A percentile compares a stretch with the other conserved stretches of the same genome.
Evolutionary conservation across 1,284 basidiomycete species (phyloP).

Genomic region (Pyrrhoderma lamaoense): DNA sequence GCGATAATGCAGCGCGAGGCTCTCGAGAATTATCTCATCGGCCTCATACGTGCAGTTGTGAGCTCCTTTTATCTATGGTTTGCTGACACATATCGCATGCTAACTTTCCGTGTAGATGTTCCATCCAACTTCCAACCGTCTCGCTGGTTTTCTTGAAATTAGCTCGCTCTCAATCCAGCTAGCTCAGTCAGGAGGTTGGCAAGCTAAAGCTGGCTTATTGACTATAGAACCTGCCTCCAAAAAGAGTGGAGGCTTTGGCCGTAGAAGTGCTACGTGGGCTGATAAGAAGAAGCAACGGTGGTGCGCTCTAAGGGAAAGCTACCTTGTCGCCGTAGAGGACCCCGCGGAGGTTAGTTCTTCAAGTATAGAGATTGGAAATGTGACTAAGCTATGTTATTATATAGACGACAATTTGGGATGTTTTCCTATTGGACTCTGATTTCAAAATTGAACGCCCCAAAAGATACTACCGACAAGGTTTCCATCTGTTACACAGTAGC

Average conservation of each 20-base stretch:
- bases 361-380: conserved; percentile 19
- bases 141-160: conserved; percentile 93
- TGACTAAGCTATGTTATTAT: not conserved
- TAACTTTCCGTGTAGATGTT: conserved; percentile 74
- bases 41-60: conserved; percentile 85
- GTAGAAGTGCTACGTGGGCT: conserved; percentile 59
- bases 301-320: conserved; percentile 93
- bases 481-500: conserved; percentile 48
- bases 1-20: conserved; percentile 73
- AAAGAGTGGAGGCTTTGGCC: conserved; percentile 49
- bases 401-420: conserved; percentile 80
- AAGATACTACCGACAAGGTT: conserved; percentile 70
- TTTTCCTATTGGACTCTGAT: conserved; percentile 88
- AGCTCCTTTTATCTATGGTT: conserved; percentile 26
- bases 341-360: conserved; percentile 74
- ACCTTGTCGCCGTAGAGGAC: conserved; percentile 82
- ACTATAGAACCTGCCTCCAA: conserved; percentile 45
- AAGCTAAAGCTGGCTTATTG: conserved; percentile 88
- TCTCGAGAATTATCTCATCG: conserved; percentile 85
- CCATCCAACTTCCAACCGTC: conserved; percentile 86
- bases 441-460: conserved; percentile 81
- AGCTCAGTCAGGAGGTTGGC: conserved; percentile 76
- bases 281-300: conserved; percentile 74
- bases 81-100: conserved; percentile 6
- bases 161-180: conserved; percentile 83